phyloP scores from a whole-genome alignment of 1,284 basidiomycete species.

The Leccinum solheimii region DNA sequence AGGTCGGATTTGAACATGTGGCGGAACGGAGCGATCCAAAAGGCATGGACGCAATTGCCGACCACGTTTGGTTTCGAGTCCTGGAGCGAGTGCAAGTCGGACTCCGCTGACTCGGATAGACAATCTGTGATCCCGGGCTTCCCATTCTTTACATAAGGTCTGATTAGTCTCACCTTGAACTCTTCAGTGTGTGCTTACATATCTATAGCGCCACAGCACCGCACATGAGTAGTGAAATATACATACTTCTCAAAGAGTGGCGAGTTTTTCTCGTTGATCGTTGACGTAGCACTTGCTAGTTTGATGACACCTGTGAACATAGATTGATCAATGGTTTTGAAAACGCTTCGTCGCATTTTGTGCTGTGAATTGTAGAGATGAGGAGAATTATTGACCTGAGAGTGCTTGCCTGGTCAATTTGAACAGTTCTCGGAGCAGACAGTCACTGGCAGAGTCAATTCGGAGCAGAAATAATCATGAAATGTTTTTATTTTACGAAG shows the following conservation, averaged over 20 bases:
- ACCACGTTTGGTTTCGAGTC: constrained; percentile 12
- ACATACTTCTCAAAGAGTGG: not conserved
- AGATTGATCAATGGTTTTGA: not conserved
- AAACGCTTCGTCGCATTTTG: not conserved
- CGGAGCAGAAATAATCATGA: no score
- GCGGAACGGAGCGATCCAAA: constrained; percentile 1
- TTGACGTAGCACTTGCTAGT: not conserved
- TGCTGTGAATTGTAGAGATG: not conserved
- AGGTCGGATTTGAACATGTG: not conserved
- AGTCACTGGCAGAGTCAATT: no score
- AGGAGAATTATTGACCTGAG: not conserved
- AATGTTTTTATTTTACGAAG: no score
- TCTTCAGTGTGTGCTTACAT: not conserved
- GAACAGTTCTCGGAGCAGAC: no score
- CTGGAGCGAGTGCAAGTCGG: constrained; percentile 7
- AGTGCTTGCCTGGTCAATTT: no score
- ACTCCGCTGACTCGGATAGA: not conserved
- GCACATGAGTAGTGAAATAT: not conserved
- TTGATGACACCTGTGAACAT: not conserved
- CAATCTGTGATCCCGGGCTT: not conserved
- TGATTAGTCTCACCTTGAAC: not conserved
- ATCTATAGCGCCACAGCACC: not conserved
- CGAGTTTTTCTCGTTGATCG: not conserved
- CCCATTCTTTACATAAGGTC: not conserved
- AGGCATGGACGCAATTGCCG: constrained; percentile 18